Evolutionary conservation across 2,329 filamentous ascomycete genomes (phyloP).

Genomic region (Pseudogymnoascus sp.): DNA sequence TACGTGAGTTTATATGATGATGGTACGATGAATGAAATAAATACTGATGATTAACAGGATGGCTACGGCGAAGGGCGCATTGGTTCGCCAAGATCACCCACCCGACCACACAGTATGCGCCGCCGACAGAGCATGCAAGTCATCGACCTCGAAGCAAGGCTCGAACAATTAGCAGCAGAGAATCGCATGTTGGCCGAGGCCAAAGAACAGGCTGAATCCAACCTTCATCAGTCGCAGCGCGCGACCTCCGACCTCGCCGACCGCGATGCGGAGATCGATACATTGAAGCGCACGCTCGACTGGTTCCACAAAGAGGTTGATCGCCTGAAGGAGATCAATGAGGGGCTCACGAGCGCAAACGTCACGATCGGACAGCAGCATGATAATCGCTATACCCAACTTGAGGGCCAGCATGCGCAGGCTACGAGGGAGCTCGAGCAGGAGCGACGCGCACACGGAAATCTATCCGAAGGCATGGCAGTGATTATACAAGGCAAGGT

Average conservation of each 20-base stretch:
- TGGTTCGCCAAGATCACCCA: slow-evolving; percentile 83
- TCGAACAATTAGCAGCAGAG: slow-evolving; percentile 79
- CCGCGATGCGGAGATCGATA: slow-evolving; percentile 78
- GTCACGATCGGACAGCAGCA: slow-evolving; percentile 67
- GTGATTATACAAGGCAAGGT: slow-evolving; percentile 53
- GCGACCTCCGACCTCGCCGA: slow-evolving; percentile 66
- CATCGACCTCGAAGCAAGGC: slow-evolving; percentile 76
- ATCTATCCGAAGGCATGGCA: slow-evolving; percentile 55
- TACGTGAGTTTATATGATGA: slow-evolving; percentile 59
- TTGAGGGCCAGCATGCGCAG: slow-evolving; percentile 59
- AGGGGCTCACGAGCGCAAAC: slow-evolving; percentile 69
- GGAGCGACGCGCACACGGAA: slow-evolving; percentile 53
- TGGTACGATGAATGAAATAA: background rate
- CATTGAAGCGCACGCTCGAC: slow-evolving; percentile 68
- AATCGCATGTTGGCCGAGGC: slow-evolving; percentile 73
- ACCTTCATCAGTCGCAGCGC: slow-evolving; percentile 50
- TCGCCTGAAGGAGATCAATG: slow-evolving; percentile 74
- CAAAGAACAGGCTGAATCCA: slow-evolving; percentile 59
- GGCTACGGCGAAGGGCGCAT: slow-evolving; percentile 83
- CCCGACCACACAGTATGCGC: slow-evolving; percentile 88
- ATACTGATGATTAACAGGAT: slow-evolving; percentile 50
- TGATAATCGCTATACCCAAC: slow-evolving; percentile 54
- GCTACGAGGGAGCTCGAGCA: slow-evolving; percentile 61
- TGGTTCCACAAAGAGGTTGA: slow-evolving; percentile 75
- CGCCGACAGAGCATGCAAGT: slow-evolving; percentile 97